Evolutionary conservation across 2,329 filamentous ascomycete genomes (phyloP).

Genomic region (Ophiostoma novo-ulmi): DNA sequence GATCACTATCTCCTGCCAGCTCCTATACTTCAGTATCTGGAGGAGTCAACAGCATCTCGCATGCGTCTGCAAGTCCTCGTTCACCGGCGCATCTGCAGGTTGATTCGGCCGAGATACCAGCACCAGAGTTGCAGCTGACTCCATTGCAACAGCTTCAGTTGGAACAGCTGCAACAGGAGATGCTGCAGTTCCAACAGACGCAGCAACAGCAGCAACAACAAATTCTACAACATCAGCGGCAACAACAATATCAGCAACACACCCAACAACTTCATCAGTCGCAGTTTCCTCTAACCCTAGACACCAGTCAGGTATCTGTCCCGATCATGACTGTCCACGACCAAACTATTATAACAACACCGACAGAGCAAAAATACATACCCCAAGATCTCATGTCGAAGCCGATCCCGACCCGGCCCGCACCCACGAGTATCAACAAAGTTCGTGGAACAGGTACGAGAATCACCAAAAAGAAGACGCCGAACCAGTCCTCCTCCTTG

Average conservation of each 20-base stretch:
- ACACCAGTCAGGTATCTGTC: background rate
- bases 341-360: background rate
- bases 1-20: constrained; percentile 34
- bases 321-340: background rate
- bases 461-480: constrained; percentile 43
- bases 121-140: constrained; percentile 24
- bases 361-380: background rate
- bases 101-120: constrained; percentile 25
- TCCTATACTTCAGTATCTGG: constrained; percentile 25
- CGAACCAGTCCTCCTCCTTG: constrained; percentile 22
- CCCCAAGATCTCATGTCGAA: constrained; percentile 16
- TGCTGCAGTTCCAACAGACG: constrained; percentile 17
- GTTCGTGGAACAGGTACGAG: constrained; percentile 38
- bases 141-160: constrained; percentile 22
- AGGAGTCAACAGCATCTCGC: constrained; percentile 25
- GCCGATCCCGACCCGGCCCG: constrained; percentile 16
- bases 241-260: constrained; percentile 6
- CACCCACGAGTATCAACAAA: constrained; percentile 38
- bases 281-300: background rate
- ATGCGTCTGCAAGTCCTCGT: constrained; percentile 32
- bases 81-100: constrained; percentile 32
- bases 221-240: constrained; percentile 20
- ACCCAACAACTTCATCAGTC: constrained; percentile 5
- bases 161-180: constrained; percentile 13
- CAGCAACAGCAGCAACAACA: constrained; percentile 14